Evolutionary conservation across 192 early-diverging fungal species (phyloP).

Genomic region (Mortierella claussenii): DNA sequence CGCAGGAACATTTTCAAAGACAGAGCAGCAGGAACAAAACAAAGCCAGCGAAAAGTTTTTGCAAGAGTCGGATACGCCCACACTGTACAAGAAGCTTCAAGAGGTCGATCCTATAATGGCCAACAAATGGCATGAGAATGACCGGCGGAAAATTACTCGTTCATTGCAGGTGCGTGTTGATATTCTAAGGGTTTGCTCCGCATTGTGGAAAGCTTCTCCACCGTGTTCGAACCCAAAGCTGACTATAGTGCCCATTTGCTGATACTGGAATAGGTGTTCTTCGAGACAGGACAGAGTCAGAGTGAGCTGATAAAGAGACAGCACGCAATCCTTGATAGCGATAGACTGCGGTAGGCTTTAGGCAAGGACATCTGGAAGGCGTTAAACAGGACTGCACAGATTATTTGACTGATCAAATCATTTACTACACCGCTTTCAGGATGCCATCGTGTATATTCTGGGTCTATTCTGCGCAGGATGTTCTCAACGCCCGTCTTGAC

Average conservation of each 20-base stretch:
- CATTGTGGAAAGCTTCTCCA: too few relatives aligned
- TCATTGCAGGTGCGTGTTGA: constrained; percentile 84
- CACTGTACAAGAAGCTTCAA: constrained; percentile 75
- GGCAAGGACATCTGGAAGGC: neutral
- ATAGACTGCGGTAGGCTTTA: constrained; percentile 33
- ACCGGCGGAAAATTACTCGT: constrained; percentile 86
- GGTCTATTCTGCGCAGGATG: constrained; percentile 78
- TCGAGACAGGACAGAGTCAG: constrained; percentile 77
- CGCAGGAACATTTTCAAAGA: constrained; percentile 15
- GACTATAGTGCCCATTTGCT: too few relatives aligned
- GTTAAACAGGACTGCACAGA: neutral
- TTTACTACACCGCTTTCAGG: too few relatives aligned
- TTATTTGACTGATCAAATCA: neutral
- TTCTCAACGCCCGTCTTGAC: constrained; percentile 83
- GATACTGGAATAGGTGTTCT: constrained; percentile 69
- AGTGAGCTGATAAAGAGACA: constrained; percentile 81
- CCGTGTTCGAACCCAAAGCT: too few relatives aligned
- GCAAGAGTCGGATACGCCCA: constrained; percentile 53
- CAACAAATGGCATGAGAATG: constrained; percentile 88
- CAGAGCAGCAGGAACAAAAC: constrained; percentile 12
- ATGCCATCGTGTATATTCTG: constrained; percentile 86
- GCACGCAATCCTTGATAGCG: constrained; percentile 58
- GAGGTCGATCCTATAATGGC: constrained; percentile 88
- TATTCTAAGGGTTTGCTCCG: too few relatives aligned
- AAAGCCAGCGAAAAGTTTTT: constrained; percentile 33